Conservation (phyloP, 1,284 basidiomycete genomes). For the Anthracocystis panici-leucophaei region DNA sequence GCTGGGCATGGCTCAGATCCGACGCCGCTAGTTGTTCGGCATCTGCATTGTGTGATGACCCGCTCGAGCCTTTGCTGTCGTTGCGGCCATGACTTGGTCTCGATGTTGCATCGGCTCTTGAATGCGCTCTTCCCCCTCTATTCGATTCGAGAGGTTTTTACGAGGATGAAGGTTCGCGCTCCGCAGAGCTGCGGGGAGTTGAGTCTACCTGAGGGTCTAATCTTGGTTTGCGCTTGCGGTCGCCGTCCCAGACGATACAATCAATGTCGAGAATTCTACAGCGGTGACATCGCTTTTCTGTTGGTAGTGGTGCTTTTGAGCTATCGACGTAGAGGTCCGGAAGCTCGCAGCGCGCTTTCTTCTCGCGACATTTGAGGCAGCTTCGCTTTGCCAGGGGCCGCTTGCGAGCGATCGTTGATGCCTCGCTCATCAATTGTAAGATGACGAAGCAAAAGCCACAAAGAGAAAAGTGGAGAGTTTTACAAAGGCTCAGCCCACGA, state of each 20-base stretch:
- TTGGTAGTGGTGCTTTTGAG: conserved; percentile 25
- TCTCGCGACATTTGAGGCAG: conserved; percentile 52
- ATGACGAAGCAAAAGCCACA: neutral
- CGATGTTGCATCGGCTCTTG: neutral
- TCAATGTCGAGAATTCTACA: conserved; percentile 41
- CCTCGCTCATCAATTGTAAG: neutral
- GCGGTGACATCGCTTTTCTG: conserved; percentile 39
- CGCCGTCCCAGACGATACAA: conserved; percentile 55
- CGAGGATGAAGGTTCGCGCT: neutral
- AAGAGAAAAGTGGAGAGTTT: no score
- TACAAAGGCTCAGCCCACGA: neutral
- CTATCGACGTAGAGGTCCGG: conserved; percentile 49
- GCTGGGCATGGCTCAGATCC: conserved; percentile 21
- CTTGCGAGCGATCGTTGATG: conserved; percentile 12
- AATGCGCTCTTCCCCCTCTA: neutral
- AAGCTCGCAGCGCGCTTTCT: conserved; percentile 53
- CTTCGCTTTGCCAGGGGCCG: conserved; percentile 41
- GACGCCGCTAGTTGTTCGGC: conserved; percentile 22
- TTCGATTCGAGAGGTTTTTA: neutral
- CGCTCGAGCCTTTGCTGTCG: neutral
- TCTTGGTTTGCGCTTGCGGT: conserved; percentile 45
- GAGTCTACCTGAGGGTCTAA: neutral
- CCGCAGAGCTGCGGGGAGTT: conserved; percentile 7
- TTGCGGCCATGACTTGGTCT: neutral
- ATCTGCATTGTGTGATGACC: neutral